Evolutionary conservation across 768 basidiomycete species (phyloP).

Genomic region (Mycena belliarum): DNA sequence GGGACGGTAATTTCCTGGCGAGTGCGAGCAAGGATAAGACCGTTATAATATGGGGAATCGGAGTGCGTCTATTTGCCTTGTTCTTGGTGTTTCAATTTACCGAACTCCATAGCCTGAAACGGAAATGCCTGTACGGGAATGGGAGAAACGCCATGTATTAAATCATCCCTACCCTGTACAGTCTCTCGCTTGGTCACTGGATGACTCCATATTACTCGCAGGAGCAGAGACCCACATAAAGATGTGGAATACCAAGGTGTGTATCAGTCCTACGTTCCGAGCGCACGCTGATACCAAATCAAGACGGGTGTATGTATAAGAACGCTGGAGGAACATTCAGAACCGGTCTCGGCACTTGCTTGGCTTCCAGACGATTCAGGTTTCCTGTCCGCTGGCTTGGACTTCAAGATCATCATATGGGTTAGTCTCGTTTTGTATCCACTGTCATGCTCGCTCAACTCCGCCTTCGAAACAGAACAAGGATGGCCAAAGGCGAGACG

Average conservation of each 20-base stretch:
- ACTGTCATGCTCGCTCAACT: slow-evolving; percentile 14
- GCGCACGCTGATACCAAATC: slow-evolving; percentile 16
- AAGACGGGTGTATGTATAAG: slow-evolving; percentile 77
- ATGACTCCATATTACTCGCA: slow-evolving; percentile 82
- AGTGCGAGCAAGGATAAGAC: slow-evolving; percentile 86
- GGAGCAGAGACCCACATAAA: slow-evolving; percentile 80
- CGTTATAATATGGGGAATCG: slow-evolving; percentile 87
- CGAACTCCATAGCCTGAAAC: slow-evolving; percentile 41
- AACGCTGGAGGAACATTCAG: slow-evolving; percentile 69
- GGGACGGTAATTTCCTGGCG: slow-evolving; percentile 80
- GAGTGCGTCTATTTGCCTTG: slow-evolving; percentile 50
- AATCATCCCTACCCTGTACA: slow-evolving; percentile 80
- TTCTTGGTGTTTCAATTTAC: not conserved
- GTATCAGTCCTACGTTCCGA: slow-evolving; percentile 14
- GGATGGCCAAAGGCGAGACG: slow-evolving; percentile 69
- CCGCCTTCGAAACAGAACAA: slow-evolving; percentile 53
- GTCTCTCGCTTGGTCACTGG: slow-evolving; percentile 90
- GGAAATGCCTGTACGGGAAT: slow-evolving; percentile 55
- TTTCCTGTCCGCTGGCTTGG: slow-evolving; percentile 87
- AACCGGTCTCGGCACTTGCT: slow-evolving; percentile 81
- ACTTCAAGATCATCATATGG: slow-evolving; percentile 83
- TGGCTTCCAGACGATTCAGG: slow-evolving; percentile 90
- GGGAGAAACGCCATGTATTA: slow-evolving; percentile 59
- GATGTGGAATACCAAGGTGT: slow-evolving; percentile 89
- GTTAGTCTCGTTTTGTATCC: slow-evolving; percentile 41